Percentiles rank a stretch among this genome's conserved stretches.
Evolutionary conservation across 768 basidiomycete species (phyloP).

Genomic region (Leccinum disarticulatum): DNA sequence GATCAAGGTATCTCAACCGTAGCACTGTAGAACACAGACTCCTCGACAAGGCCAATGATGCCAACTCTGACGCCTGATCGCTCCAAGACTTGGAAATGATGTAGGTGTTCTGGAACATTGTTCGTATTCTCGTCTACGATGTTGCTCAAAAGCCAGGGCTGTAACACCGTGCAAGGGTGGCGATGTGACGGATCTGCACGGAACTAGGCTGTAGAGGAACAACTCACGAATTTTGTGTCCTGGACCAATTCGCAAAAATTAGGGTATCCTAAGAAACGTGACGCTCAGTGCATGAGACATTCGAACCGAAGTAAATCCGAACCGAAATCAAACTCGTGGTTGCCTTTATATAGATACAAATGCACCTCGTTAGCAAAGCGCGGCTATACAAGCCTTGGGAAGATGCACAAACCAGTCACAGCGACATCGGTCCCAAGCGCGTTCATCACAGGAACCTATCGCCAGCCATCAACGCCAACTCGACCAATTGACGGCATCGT

Average conservation of each 20-base stretch:
- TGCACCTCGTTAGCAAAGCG: conserved; percentile 8
- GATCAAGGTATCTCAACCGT: not conserved
- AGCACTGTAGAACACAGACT: conserved; percentile 43
- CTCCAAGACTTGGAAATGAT: conserved; percentile 67
- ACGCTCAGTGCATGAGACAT: not conserved
- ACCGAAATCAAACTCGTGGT: conserved; percentile 94
- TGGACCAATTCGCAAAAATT: conserved; percentile 66
- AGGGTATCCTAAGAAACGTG: conserved; percentile 49
- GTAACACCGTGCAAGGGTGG: not conserved
- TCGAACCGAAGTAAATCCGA: conserved; percentile 9
- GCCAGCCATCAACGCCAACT: not conserved
- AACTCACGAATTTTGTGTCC: conserved; percentile 72
- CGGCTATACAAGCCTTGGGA: not conserved
- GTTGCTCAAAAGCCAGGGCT: conserved; percentile 93
- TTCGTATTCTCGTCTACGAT: conserved; percentile 71
- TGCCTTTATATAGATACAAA: conserved; percentile 47
- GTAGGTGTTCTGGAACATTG: conserved; percentile 57
- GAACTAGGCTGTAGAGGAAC: not conserved
- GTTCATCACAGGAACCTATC: conserved; percentile 83
- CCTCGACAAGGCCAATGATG: conserved; percentile 83
- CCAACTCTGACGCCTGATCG: conserved; percentile 71
- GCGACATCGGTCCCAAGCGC: conserved; percentile 76
- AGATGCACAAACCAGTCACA: conserved; percentile 61
- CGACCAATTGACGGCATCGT: not conserved
- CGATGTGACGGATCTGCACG: not conserved